Conservation (phyloP, 257 asterid species). For the Solanum sejunctum region DNA sequence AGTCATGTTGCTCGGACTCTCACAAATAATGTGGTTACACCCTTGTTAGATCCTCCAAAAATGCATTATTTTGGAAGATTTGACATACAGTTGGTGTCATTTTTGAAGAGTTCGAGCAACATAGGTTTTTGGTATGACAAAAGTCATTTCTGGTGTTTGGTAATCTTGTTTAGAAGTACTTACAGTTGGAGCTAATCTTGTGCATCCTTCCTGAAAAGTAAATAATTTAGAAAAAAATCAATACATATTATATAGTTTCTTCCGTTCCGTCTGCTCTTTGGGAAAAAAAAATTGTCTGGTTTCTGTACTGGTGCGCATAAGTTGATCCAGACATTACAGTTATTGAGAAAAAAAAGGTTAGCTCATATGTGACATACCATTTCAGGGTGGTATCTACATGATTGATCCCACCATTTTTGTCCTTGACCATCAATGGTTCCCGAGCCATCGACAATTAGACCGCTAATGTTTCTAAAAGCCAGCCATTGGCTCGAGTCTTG, state of each 20-base stretch:
- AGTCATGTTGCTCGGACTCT: background rate
- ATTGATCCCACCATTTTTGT: slow-evolving; percentile 68
- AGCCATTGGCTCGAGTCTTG: slow-evolving; percentile 49
- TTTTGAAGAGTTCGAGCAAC: background rate
- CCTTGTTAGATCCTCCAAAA: background rate
- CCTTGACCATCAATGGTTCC: slow-evolving; percentile 57
- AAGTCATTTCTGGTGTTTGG: background rate
- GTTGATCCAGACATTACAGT: background rate
- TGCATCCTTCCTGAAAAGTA: slow-evolving; percentile 47
- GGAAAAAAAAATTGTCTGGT: background rate
- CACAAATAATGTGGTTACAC: background rate
- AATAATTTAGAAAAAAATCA: background rate
- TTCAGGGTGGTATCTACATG: slow-evolving; percentile 43
- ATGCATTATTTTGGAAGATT: background rate
- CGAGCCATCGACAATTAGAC: slow-evolving; percentile 38
- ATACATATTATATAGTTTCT: background rate
- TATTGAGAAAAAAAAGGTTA: background rate
- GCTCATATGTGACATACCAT: slow-evolving; percentile 16
- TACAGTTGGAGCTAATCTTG: slow-evolving; percentile 76
- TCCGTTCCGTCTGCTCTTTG: too few relatives aligned
- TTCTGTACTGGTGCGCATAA: background rate
- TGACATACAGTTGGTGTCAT: background rate
- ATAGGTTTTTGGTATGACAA: background rate
- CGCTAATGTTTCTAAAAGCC: slow-evolving; percentile 22
- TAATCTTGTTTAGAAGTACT: slow-evolving; percentile 10